Evolutionary conservation across 78 protist species (phyloP).

Genomic region (Fonticula alba): DNA sequence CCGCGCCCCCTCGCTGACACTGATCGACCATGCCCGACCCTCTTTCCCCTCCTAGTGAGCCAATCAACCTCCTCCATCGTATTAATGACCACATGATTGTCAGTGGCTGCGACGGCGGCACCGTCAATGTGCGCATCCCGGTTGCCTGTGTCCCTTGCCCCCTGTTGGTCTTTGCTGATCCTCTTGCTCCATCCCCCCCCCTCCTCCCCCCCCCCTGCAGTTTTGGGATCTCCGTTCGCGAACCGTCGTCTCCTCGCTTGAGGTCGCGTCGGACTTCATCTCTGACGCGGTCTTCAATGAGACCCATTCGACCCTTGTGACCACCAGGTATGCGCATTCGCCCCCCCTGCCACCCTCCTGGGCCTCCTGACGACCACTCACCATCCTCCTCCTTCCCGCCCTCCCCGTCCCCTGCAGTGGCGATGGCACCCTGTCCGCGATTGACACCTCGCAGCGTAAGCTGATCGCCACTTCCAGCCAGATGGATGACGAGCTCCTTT

Average conservation of each 20-base stretch:
- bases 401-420: no score
- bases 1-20: no score
- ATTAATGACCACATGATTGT: not conserved
- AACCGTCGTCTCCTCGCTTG: not conserved
- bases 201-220: not conserved
- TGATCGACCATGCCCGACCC: no score
- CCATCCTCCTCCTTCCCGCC: not conserved
- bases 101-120: slow-evolving; percentile 20
- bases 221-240: slow-evolving; percentile 12
- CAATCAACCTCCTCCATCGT: not conserved
- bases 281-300: not conserved
- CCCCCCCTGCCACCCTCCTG: not conserved
- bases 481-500: slow-evolving; percentile 31
- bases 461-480: slow-evolving; percentile 10
- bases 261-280: slow-evolving; percentile 1
- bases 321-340: slow-evolving; percentile 6
- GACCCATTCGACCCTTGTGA: not conserved
- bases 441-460: slow-evolving; percentile 2
- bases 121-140: not conserved
- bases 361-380: not conserved
- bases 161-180: no score
- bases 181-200: not conserved
- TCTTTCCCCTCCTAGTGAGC: not conserved
- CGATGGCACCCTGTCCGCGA: slow-evolving; percentile 20
- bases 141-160: not conserved